Conservation (phyloP, 805 yeast species). For the Vanderwaltozyma tropicalis region DNA sequence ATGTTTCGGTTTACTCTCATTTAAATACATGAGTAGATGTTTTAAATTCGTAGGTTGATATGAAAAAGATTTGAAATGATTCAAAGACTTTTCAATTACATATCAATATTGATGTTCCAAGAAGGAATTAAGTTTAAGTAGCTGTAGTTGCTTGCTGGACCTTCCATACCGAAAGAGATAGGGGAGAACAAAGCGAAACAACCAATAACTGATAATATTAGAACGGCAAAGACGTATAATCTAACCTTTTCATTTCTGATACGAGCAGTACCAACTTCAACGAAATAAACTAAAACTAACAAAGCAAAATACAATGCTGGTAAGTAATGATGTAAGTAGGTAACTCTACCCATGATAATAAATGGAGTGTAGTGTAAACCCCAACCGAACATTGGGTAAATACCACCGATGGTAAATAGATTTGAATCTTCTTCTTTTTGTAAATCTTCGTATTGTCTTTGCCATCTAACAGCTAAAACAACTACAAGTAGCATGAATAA, state of each 20-base stretch:
- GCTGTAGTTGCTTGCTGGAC: conserved; percentile 32
- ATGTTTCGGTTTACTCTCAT: no score
- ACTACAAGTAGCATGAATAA: conserved; percentile 40
- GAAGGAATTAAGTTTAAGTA: conserved; percentile 39
- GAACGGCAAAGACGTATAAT: conserved; percentile 32
- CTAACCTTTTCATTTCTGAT: conserved; percentile 20
- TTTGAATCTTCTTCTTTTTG: conserved; percentile 14
- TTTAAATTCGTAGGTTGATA: no score
- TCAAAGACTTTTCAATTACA: not conserved
- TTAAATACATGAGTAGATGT: no score
- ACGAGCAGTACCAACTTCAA: conserved; percentile 31
- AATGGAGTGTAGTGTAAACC: conserved; percentile 81
- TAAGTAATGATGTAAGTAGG: conserved; percentile 91
- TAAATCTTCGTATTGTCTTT: conserved; percentile 53
- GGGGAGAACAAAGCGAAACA: conserved; percentile 53
- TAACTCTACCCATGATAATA: conserved; percentile 89
- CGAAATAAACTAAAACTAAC: conserved; percentile 43
- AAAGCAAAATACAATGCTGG: conserved; percentile 88
- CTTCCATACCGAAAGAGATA: conserved; percentile 59
- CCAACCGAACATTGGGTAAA: conserved; percentile 85
- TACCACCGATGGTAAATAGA: conserved; percentile 55
- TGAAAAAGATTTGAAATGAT: no score
- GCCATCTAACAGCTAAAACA: conserved; percentile 44
- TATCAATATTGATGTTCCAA: conserved; percentile 34
- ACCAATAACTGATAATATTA: conserved; percentile 37